Evolutionary conservation across 2,329 filamentous ascomycete genomes (phyloP), one percentile per base, ranked within the genome.

Genomic region (Talaromyces sp.): DNA sequence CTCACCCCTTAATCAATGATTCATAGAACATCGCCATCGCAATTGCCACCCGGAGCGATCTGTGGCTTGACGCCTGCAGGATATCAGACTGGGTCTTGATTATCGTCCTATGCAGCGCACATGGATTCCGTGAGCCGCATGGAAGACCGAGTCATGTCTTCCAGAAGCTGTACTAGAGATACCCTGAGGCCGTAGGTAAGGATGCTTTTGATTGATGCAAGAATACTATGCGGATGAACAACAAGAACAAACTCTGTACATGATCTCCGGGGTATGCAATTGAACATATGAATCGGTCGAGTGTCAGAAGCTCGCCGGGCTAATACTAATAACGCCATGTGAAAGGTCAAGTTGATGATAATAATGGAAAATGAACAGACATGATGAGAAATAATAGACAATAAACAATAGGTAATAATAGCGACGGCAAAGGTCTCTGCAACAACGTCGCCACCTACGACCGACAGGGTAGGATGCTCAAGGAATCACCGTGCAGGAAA

Each of bases 261-360:
- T 56, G 58, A 56, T 65, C 38, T 61, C 58, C 43, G 19, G 54
- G 61, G 56, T 67, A 64, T 67, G 62, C 61, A 65, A 49, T 61
- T 58, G 45, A 47, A 61, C 51, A 40, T 62, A 60, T 63, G 40
- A 63, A 64, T 53, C 49, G 53, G 64, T 58, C 66, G 66, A 68
- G 66, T 63, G 61, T 62, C 64, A 64, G 66, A 64, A 68, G 64
- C 66, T 68, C 66, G 56, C 47, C 65, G 45, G 31, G 49, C 61
- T 47, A 62, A 56, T 45, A 59, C 54, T 62, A 61, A 64, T 43
- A 64, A 63, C 45, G 59, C 51, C 56, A 31, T 19, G 25, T 43
- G n/a, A 40, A 60, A 29, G 47, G 47, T 65, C 49, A 58, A 31
- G 58, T 62, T 15, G 43, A 45, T 51, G 22, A 49, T 53, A 54